These are phyloP conservation scores for Austroboletus sp. DNA, from an alignment of 1,284 basidiomycete genomes.

Conservation along the genomic window DNA sequence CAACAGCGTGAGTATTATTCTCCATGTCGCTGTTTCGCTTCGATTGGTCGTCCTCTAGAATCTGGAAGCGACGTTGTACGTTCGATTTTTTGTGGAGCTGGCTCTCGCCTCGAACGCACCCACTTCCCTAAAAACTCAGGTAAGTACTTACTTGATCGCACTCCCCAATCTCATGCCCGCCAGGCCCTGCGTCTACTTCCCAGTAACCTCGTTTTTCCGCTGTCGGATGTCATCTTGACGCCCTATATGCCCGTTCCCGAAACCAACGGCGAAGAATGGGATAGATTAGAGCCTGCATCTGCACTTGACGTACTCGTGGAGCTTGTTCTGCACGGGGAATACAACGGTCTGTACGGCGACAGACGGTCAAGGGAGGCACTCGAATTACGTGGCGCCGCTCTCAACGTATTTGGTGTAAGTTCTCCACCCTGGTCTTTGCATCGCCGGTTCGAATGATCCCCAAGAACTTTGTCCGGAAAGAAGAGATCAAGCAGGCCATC, in stretches of 20 bases:
- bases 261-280: constrained; percentile 83
- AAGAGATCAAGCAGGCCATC: constrained; percentile 60
- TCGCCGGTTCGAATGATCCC: not conserved
- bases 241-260: constrained; percentile 79
- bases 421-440: not conserved
- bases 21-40: not conserved
- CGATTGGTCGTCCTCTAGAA: constrained; percentile 34
- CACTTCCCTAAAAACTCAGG: constrained; percentile 78
- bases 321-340: constrained; percentile 70
- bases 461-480: constrained; percentile 68
- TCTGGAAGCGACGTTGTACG: constrained; percentile 60
- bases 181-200: constrained; percentile 66
- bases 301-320: constrained; percentile 71
- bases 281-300: constrained; percentile 67
- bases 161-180: constrained; percentile 13
- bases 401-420: constrained; percentile 65
- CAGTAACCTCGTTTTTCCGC: constrained; percentile 50
- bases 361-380: constrained; percentile 54
- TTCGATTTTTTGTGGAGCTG: constrained; percentile 81
- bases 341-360: constrained; percentile 56
- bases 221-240: constrained; percentile 58
- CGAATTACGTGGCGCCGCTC: constrained; percentile 58
- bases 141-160: constrained; percentile 26
- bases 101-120: constrained; percentile 90
- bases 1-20: constrained; percentile 43